These are phyloP conservation scores for Fusarium poae DNA, from an alignment of 2,329 filamentous ascomycete species.

Conservation along the genomic window DNA sequence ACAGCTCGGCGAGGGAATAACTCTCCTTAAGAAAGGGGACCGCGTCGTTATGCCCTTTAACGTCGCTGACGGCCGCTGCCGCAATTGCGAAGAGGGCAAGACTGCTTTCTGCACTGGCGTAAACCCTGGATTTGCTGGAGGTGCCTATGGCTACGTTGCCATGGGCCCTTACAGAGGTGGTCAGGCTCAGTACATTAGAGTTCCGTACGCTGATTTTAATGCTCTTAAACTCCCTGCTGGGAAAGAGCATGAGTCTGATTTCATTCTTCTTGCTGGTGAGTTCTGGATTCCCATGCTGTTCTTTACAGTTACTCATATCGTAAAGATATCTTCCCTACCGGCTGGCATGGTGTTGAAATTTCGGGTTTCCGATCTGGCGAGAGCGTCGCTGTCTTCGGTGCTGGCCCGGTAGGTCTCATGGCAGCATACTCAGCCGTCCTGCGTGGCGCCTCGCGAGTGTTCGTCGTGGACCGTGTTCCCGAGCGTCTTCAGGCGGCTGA, in stretches of 20 bases:
- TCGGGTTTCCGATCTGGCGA: constrained; percentile 72
- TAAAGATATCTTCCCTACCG: constrained; percentile 54
- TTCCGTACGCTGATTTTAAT: constrained; percentile 77
- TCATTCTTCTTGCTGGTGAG: constrained; percentile 61
- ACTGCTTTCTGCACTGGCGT: constrained; percentile 75
- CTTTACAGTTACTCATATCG: constrained; percentile 51
- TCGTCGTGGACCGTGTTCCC: constrained; percentile 72
- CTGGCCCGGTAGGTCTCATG: constrained; percentile 74
- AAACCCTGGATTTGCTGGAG: constrained; percentile 55
- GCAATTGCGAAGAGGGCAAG: constrained; percentile 73
- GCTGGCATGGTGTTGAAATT: constrained; percentile 69
- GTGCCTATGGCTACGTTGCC: constrained; percentile 66
- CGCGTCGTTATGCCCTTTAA: constrained; percentile 76
- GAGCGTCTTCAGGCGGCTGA: constrained; percentile 70
- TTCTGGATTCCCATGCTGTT: constrained; percentile 40
- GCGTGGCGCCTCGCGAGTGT: constrained; percentile 71
- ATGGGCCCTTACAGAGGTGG: constrained; percentile 67
- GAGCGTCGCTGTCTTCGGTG: constrained; percentile 73
- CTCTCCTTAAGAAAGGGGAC: constrained; percentile 71
- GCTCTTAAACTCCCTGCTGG: constrained; percentile 71
- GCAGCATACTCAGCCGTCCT: constrained; percentile 73
- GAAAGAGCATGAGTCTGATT: constrained; percentile 72
- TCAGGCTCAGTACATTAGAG: constrained; percentile 73
- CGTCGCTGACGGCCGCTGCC: constrained; percentile 72
- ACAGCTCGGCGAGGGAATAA: constrained; percentile 69